A percentile compares a stretch with the other conserved stretches of the same genome.
Conservation (phyloP, 139 green algal genomes). For the Chlamydomonas schloesseri region DNA sequence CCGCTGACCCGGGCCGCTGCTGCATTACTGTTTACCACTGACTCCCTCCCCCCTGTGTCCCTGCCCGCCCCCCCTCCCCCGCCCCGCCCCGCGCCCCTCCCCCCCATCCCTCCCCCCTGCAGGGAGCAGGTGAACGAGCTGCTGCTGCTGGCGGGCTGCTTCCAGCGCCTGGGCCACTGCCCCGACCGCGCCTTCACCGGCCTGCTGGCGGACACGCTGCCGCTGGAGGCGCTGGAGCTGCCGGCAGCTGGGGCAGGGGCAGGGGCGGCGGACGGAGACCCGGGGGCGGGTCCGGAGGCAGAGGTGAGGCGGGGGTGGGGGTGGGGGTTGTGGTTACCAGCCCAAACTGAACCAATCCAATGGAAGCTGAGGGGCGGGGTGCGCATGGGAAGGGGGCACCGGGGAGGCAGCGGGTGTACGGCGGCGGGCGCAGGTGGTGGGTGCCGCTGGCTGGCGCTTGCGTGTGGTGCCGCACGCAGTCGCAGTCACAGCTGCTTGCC, state of each 20-base stretch:
- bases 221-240: neutral
- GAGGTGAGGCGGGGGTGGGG: neutral
- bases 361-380: no score
- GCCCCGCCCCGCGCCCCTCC: no score
- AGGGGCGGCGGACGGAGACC: neutral
- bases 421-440: no score
- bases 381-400: no score
- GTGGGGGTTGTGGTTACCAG: no score
- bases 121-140: conserved; percentile 22
- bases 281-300: neutral
- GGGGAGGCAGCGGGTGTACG: no score
- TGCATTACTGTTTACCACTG: no score
- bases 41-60: neutral
- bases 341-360: no score
- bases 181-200: neutral
- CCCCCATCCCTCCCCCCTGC: neutral
- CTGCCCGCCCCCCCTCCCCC: neutral
- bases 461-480: no score
- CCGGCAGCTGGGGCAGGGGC: neutral
- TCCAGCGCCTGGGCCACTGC: conserved; percentile 17
- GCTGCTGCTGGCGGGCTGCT: neutral
- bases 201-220: conserved; percentile 12
- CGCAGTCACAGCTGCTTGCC: no score
- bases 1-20: no score
- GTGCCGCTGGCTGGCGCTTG: no score